Evolutionary conservation across 495 filamentous ascomycete genomes (phyloP).

Genomic region (Podospora appendiculata): DNA sequence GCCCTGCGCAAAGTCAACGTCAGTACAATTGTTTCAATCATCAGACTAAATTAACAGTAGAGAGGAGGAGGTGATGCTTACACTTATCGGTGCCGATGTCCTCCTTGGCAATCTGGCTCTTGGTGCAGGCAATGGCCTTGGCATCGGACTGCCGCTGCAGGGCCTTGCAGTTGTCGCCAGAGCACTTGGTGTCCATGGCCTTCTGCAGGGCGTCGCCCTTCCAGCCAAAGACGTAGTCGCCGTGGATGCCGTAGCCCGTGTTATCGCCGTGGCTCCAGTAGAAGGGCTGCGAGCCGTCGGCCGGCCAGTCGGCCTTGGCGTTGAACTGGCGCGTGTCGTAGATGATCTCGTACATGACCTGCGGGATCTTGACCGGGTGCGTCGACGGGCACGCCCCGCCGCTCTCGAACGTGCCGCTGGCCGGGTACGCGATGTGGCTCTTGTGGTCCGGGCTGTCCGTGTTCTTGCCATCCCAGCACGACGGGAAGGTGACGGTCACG

Average conservation of each 20-base stretch:
- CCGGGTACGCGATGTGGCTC: conserved; percentile 39
- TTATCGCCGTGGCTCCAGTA: conserved; percentile 35
- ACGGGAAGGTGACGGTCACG: conserved; percentile 31
- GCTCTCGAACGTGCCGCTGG: conserved; percentile 30
- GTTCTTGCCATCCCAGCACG: conserved; percentile 48
- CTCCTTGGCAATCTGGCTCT: conserved; percentile 6
- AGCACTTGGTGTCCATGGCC: conserved; percentile 36
- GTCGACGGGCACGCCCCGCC: conserved; percentile 39
- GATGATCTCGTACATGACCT: conserved; percentile 46
- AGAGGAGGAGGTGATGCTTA: not conserved
- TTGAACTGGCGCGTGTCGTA: conserved; percentile 43
- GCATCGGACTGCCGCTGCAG: conserved; percentile 6
- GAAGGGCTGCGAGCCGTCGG: conserved; percentile 40
- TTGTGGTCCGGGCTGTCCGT: conserved; percentile 46
- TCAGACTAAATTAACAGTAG: not conserved
- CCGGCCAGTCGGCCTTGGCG: conserved; percentile 34
- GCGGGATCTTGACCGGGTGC: conserved; percentile 40
- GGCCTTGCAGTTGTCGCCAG: not conserved
- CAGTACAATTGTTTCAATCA: too few relatives aligned
- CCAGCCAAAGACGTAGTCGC: conserved; percentile 45
- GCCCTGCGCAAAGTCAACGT: not conserved
- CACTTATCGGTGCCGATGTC: conserved; percentile 5
- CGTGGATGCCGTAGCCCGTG: conserved; percentile 38
- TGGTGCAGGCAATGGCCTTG: conserved; percentile 11
- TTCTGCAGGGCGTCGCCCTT: conserved; percentile 36